Percentiles rank a stretch among this genome's conserved stretches.
Evolutionary conservation across 768 basidiomycete species (phyloP).

Genomic region (Mycena leptocephala): DNA sequence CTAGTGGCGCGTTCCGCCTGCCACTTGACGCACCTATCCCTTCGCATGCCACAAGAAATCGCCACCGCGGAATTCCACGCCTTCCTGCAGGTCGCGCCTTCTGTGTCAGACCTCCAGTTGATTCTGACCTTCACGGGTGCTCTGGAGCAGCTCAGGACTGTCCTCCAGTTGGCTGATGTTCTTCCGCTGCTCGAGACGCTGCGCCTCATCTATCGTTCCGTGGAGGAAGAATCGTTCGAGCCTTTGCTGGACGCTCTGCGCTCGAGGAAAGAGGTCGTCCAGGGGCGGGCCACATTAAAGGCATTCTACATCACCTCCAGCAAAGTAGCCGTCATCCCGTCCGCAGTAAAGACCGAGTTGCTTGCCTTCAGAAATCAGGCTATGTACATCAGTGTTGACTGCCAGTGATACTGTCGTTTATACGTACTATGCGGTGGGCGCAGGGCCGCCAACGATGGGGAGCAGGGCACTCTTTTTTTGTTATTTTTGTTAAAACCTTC

Average conservation of each 20-base stretch:
- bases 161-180: neutral
- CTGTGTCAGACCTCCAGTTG: neutral
- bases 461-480: too few species aligned
- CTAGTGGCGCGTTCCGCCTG: neutral
- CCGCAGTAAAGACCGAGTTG: neutral
- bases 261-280: neutral
- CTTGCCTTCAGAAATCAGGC: neutral
- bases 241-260: neutral
- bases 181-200: conserved; percentile 1
- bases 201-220: neutral
- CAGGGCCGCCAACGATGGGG: too few species aligned
- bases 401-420: too few species aligned
- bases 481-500: too few species aligned
- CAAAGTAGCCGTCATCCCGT: neutral
- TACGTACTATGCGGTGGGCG: too few species aligned
- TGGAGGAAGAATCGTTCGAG: neutral
- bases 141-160: neutral
- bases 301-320: neutral
- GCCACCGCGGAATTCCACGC: neutral
- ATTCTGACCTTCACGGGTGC: neutral
- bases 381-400: neutral
- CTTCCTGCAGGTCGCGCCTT: neutral
- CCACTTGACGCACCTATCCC: neutral
- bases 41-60: neutral
- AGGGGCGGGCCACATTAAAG: neutral